Base-by-base conservation (phyloP, 2,329 filamentous ascomycete genomes). In the Apiospora saccharicola region DNA sequence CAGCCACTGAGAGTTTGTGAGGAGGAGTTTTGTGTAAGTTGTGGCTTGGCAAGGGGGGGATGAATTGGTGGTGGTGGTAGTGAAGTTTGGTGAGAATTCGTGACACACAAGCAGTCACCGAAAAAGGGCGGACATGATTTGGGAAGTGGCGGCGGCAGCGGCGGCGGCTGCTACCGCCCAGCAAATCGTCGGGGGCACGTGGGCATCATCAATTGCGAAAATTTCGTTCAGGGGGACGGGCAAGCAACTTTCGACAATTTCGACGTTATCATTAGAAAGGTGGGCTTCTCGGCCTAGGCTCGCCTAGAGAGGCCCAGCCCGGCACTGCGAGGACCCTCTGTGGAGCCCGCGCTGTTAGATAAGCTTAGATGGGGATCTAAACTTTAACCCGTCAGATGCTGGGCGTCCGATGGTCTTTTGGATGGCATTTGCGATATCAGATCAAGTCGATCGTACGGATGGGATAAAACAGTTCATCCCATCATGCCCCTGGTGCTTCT, bases 191-290 rank as follows among this genome's bases (percentile, higher is more conserved):
- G 57, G 41, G 34, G 57, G 57, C 57, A 64, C 57, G 57, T 64
- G 57, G 57, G 22, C 10, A 19, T 12, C 14, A 24, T 41, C 13
- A 12, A 37, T 64, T 26, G 14, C 51, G 26, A 57, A 57, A 13
- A 61, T 30, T 61, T 61, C n/a, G 22, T 19, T 46, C 16, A 19
- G 14, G 14, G 19, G 14, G 26, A 37, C 53, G 34, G 19, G 4
- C 53, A 37, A 22, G 53, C 53, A 37, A 61, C 53, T 34, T 34
- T 34, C 34, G 53, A 61, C 53, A 8, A 16, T 19, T 61, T 61
- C 22, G 57, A 64, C 30, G 57, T 64, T 41, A 64, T 64, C 57
- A 41, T 64, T 64, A 64, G 57, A 64, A 64, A 41, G 57, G 57
- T 64, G 57, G 57, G 57, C 22, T 64, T 10, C 41, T n/a, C 22